Percentiles rank a stretch among this genome's conserved stretches.
These are phyloP conservation scores for Obba rivulosa DNA, from an alignment of 768 basidiomycete genomes.

Conservation along the genomic window DNA sequence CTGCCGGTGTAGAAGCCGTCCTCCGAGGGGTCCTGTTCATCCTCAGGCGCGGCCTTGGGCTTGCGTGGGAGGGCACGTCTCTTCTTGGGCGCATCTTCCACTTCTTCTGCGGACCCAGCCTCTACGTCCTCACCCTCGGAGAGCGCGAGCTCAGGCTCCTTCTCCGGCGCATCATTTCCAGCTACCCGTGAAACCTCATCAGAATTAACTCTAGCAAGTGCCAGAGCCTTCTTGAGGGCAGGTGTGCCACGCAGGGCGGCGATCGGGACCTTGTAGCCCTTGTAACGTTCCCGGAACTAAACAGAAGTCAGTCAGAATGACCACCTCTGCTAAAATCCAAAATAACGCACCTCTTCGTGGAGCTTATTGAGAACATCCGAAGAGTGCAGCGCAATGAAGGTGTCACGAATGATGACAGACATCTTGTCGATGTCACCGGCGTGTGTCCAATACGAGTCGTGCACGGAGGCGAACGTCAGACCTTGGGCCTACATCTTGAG, in stretches of 20 bases:
- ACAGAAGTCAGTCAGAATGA: conserved; percentile 4
- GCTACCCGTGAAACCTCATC: no score
- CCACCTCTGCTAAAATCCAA: no score
- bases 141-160: conserved; percentile 13
- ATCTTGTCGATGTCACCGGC: conserved; percentile 81
- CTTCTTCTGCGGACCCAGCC: conserved; percentile 21
- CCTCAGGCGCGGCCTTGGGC: not conserved
- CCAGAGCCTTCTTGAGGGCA: conserved; percentile 36
- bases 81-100: conserved; percentile 14
- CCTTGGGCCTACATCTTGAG: conserved; percentile 47
- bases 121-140: conserved; percentile 16
- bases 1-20: conserved; percentile 27
- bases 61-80: conserved; percentile 12
- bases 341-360: conserved; percentile 57
- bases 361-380: conserved; percentile 77
- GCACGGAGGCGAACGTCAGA: conserved; percentile 90
- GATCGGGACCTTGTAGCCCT: conserved; percentile 63
- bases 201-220: no score
- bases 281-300: conserved; percentile 76
- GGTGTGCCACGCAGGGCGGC: conserved; percentile 36
- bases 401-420: conserved; percentile 85
- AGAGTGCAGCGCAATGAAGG: conserved; percentile 89
- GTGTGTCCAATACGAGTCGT: conserved; percentile 99
- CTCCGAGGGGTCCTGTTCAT: no score
- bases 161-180: conserved; percentile 10